A percentile compares a stretch with the other conserved stretches of the same genome.
Conservation (phyloP, 1,139 yeast species). For the Nadsonia commutata region DNA sequence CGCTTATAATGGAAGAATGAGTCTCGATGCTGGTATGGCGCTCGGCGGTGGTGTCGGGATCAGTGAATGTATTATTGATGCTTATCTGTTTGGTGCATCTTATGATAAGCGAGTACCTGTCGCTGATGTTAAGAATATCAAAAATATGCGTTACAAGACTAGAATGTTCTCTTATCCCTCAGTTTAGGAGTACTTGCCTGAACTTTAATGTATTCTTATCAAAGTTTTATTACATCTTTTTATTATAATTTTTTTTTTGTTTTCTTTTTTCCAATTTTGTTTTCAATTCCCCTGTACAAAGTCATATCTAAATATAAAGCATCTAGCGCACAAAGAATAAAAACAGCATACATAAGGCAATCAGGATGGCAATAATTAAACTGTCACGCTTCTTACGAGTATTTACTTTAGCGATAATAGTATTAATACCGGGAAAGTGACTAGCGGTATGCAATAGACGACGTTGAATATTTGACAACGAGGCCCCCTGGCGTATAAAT, state of each 20-base stretch:
- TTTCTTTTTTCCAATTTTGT: too few relatives aligned
- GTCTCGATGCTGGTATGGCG: slow-evolving; percentile 61
- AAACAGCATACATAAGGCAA: slow-evolving; percentile 57
- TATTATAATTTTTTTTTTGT: too few relatives aligned
- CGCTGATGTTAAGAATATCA: slow-evolving; percentile 2
- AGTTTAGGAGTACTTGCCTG: slow-evolving; percentile 1
- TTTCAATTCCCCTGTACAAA: too few relatives aligned
- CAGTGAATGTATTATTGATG: slow-evolving; percentile 66
- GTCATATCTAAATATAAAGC: too few relatives aligned
- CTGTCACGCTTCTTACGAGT: slow-evolving; percentile 83
- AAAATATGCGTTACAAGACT: slow-evolving; percentile 3
- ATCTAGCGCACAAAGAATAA: slow-evolving; percentile 46
- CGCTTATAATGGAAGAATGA: slow-evolving; percentile 31
- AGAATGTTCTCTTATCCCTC: not conserved
- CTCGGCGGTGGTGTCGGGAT: slow-evolving; percentile 78
- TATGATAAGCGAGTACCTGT: slow-evolving; percentile 11
- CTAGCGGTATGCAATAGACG: slow-evolving; percentile 47
- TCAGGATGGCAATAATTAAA: slow-evolving; percentile 61
- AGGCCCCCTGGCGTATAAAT: slow-evolving; percentile 52
- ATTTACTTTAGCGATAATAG: slow-evolving; percentile 63
- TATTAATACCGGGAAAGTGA: slow-evolving; percentile 70
- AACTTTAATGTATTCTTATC: too few relatives aligned
- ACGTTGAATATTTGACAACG: slow-evolving; percentile 49
- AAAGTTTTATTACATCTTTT: not conserved
- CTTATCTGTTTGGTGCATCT: slow-evolving; percentile 20